These are phyloP conservation scores for Erysimum cheiranthoides DNA, from an alignment of 345 rosid species.

Conservation along the genomic window DNA sequence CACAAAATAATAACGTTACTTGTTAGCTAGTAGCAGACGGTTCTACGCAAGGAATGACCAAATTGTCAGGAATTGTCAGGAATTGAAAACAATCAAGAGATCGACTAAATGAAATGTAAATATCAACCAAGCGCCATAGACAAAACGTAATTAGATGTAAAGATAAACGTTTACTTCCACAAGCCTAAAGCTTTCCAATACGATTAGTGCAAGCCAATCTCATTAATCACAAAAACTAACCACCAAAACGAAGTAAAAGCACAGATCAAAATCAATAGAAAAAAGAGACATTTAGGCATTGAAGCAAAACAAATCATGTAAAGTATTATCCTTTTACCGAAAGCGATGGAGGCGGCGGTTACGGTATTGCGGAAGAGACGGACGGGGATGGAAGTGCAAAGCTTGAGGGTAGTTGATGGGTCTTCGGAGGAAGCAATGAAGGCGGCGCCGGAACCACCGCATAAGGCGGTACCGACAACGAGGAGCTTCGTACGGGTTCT, in stretches of 20 bases:
- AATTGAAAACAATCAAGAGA: neutral
- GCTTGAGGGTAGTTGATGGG: constrained; percentile 69
- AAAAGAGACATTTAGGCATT: neutral
- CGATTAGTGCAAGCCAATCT: neutral
- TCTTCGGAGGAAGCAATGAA: constrained; percentile 71
- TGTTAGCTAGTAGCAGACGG: too few relatives aligned
- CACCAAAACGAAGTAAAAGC: neutral
- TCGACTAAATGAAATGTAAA: neutral
- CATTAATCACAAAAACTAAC: neutral
- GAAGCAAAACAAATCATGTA: constrained; percentile 3
- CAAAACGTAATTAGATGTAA: neutral
- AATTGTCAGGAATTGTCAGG: too few relatives aligned
- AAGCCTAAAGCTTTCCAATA: neutral
- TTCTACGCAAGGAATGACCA: neutral
- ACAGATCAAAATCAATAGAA: neutral
- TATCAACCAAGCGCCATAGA: neutral
- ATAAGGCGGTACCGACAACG: constrained; percentile 62
- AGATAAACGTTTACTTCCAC: neutral
- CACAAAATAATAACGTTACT: constrained; percentile 18
- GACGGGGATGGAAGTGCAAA: constrained; percentile 77
- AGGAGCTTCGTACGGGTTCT: constrained; percentile 64
- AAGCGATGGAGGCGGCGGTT: constrained; percentile 86
- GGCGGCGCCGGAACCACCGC: constrained; percentile 69
- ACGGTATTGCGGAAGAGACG: constrained; percentile 73
- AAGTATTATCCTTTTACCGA: constrained; percentile 53